Conservation (phyloP, 768 basidiomycete species). For the Tremella yokohamensis region DNA sequence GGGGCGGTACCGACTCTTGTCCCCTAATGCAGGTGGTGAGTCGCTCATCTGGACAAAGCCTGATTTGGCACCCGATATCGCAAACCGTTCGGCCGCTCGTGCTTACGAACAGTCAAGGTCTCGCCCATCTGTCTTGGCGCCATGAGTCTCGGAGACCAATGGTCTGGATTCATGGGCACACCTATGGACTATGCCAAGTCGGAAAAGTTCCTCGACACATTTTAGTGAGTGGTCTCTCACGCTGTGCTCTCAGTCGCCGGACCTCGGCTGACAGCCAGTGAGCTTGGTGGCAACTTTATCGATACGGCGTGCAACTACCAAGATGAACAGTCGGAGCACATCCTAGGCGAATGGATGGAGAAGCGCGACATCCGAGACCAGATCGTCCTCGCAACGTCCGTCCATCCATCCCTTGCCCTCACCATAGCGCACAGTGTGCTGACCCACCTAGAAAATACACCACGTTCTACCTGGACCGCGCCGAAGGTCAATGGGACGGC, state of each 20-base stretch:
- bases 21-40: conserved; percentile 46
- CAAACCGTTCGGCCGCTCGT: background rate
- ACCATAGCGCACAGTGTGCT: no score
- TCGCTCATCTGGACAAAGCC: background rate
- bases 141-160: conserved; percentile 53
- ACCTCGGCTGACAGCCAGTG: conserved; percentile 8
- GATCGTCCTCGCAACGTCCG: conserved; percentile 54
- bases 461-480: conserved; percentile 54
- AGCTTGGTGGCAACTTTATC: conserved; percentile 57
- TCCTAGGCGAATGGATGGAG: conserved; percentile 58
- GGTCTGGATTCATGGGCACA: conserved; percentile 8
- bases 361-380: conserved; percentile 55
- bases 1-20: conserved; percentile 45
- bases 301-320: conserved; percentile 40
- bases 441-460: conserved; percentile 44
- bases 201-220: conserved; percentile 55
- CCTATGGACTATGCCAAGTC: conserved; percentile 50
- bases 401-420: no score
- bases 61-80: background rate
- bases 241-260: no score
- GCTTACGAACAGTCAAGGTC: conserved; percentile 41
- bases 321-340: conserved; percentile 58
- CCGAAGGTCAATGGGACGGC: conserved; percentile 5
- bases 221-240: conserved; percentile 12
- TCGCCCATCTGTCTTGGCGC: conserved; percentile 53